These are phyloP conservation scores for Ophiocordyceps unilateralis DNA, from an alignment of 2,329 filamentous ascomycete genomes.

Conservation along the genomic window DNA sequence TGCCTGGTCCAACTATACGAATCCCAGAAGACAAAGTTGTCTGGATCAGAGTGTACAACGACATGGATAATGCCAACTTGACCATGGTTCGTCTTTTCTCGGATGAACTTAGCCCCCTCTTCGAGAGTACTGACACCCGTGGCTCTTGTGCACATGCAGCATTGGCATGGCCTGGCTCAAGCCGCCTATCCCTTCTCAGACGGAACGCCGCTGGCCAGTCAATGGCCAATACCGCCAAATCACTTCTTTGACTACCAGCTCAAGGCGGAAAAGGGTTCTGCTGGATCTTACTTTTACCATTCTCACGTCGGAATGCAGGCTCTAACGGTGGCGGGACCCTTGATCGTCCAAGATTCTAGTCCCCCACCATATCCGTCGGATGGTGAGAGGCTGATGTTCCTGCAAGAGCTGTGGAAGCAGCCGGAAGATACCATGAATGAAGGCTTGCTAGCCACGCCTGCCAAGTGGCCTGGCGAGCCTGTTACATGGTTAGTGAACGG, in stretches of 20 bases:
- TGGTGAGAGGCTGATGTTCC: constrained; percentile 41
- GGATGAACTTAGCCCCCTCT: no score
- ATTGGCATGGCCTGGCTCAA: constrained; percentile 48
- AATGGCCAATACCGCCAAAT: constrained; percentile 46
- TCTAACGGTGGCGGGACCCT: constrained; percentile 7
- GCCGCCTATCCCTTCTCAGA: constrained; percentile 43
- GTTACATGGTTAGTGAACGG: neutral
- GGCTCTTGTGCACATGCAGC: constrained; percentile 32
- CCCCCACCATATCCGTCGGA: constrained; percentile 40
- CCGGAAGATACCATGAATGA: constrained; percentile 20
- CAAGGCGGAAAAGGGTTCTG: constrained; percentile 29
- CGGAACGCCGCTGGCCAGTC: constrained; percentile 39
- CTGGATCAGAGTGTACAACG: constrained; percentile 43
- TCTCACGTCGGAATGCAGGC: constrained; percentile 47
- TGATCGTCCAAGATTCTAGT: constrained; percentile 37
- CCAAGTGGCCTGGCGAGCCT: constrained; percentile 6
- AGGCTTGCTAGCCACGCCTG: constrained; percentile 33
- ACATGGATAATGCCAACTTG: constrained; percentile 31
- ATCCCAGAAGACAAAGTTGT: constrained; percentile 25
- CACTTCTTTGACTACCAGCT: constrained; percentile 54
- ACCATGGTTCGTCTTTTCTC: constrained; percentile 27
- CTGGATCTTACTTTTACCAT: constrained; percentile 52
- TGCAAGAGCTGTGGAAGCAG: constrained; percentile 25
- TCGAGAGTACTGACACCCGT: no score
- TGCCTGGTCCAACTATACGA: constrained; percentile 31